A percentile compares a stretch with the other conserved stretches of the same genome.
Conservation (phyloP, 2,329 filamentous ascomycete genomes). For the Penicillium hesseltinei region DNA sequence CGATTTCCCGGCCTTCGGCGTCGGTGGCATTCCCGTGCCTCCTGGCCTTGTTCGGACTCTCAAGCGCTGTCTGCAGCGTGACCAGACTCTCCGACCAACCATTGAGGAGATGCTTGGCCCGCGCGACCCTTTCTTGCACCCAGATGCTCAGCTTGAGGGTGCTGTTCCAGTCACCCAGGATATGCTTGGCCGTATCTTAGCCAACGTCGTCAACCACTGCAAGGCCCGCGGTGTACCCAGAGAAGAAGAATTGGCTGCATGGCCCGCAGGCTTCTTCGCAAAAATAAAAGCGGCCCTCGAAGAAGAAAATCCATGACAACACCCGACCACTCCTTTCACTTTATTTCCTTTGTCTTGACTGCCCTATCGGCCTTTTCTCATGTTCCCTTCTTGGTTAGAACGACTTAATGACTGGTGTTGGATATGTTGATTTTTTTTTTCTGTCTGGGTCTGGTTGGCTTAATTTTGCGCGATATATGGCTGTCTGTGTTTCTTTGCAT, state of each 20-base stretch:
- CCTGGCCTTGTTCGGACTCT: constrained; percentile 56
- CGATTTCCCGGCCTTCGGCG: constrained; percentile 45
- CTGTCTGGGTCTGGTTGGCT: constrained; percentile 10
- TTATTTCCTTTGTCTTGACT: constrained; percentile 27
- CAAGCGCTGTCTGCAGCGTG: constrained; percentile 58
- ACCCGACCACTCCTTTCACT: constrained; percentile 18
- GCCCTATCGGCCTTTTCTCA: constrained; percentile 7
- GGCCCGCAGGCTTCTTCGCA: constrained; percentile 50
- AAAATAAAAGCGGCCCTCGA: constrained; percentile 49
- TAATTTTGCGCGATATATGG: constrained; percentile 17
- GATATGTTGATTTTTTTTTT: constrained; percentile 8
- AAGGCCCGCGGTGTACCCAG: constrained; percentile 55
- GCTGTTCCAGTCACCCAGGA: constrained; percentile 55
- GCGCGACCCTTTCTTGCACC: constrained; percentile 58
- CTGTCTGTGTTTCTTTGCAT: constrained; percentile 12
- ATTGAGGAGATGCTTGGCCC: constrained; percentile 56
- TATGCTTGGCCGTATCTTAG: constrained; percentile 59
- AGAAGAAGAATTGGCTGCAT: constrained; percentile 54
- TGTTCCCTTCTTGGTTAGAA: constrained; percentile 20
- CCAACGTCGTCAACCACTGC: constrained; percentile 60
- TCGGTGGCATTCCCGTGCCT: constrained; percentile 53
- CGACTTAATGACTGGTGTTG: constrained; percentile 31
- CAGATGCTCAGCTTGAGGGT: constrained; percentile 49
- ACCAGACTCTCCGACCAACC: constrained; percentile 56
- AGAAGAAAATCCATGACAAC: constrained; percentile 38